A percentile compares a stretch with the other conserved stretches of the same genome.
phyloP scores from a whole-genome alignment of 352 stramenopile species.

The Phytophthora fragariaefolia region DNA sequence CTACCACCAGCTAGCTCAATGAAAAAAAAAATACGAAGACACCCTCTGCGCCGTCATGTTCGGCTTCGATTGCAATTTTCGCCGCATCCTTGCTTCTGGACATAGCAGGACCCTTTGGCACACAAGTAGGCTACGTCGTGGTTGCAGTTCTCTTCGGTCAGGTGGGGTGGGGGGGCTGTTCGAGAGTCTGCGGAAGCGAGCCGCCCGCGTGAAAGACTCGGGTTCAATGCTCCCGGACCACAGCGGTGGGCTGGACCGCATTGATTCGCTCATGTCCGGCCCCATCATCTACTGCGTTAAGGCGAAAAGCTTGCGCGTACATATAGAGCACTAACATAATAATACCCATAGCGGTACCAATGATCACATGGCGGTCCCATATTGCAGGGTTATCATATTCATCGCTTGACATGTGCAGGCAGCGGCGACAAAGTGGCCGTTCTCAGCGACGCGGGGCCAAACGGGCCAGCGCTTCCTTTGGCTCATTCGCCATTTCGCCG shows the following conservation, averaged over 20 bases:
- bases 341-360: background rate
- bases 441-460: background rate
- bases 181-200: slow-evolving; percentile 95
- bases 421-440: background rate
- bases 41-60: too few species aligned
- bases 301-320: background rate
- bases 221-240: slow-evolving; percentile 95
- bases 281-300: slow-evolving; percentile 49
- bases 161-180: slow-evolving; percentile 95
- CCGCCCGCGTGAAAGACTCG: slow-evolving; percentile 95
- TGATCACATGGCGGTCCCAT: too few species aligned
- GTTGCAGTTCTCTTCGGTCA: slow-evolving; percentile 94
- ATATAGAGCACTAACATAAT: too few species aligned
- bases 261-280: slow-evolving; percentile 94
- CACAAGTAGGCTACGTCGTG: slow-evolving; percentile 81
- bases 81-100: slow-evolving; percentile 68
- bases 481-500: slow-evolving; percentile 19
- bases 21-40: too few species aligned
- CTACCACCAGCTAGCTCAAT: too few species aligned
- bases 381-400: too few species aligned
- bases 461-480: background rate
- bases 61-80: slow-evolving; percentile 88
- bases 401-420: background rate
- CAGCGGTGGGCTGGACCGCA: slow-evolving; percentile 93
- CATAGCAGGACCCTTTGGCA: slow-evolving; percentile 76